A percentile compares a stretch with the other conserved stretches of the same genome.
Conservation (phyloP, 2,329 filamentous ascomycete genomes). For the Chaetomium sp. region DNA sequence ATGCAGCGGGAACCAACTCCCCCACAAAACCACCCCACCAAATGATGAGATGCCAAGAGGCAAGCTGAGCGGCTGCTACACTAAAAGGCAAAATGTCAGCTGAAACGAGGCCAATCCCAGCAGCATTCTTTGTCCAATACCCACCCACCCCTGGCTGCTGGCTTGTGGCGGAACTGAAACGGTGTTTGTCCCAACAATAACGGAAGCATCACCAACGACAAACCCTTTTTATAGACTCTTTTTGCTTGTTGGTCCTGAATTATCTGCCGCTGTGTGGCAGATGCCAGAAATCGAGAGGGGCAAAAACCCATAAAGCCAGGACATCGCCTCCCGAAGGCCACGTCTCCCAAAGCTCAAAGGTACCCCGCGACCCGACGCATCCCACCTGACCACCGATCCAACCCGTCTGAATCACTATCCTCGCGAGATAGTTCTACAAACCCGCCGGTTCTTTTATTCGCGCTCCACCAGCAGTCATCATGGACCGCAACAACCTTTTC, state of each 20-base stretch:
- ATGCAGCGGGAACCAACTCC: not conserved
- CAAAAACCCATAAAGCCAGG: not conserved
- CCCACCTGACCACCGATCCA: not conserved
- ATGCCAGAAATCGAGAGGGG: not conserved
- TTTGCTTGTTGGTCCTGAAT: not conserved
- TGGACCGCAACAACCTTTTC: conserved; percentile 51
- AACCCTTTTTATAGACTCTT: not conserved
- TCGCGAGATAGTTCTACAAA: not conserved
- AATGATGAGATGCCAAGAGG: conserved; percentile 17
- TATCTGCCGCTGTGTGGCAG: not conserved
- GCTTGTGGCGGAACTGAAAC: conserved; percentile 15
- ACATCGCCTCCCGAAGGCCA: not conserved
- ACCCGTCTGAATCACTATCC: not conserved
- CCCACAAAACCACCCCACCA: conserved; percentile 2
- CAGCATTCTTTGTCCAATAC: conserved; percentile 2
- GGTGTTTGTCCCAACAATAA: conserved; percentile 15
- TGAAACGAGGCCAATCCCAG: not conserved
- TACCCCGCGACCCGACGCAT: not conserved
- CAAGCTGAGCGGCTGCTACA: not conserved
- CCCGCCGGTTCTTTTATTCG: not conserved
- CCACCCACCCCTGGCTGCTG: not conserved
- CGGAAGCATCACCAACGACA: not conserved
- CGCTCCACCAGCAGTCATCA: conserved; percentile 25
- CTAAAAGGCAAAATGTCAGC: not conserved
- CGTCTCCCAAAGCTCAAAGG: not conserved